phyloP scores from a whole-genome alignment of 2,329 filamentous ascomycete species.

The Neophaeococcomyces mojaviensis region DNA sequence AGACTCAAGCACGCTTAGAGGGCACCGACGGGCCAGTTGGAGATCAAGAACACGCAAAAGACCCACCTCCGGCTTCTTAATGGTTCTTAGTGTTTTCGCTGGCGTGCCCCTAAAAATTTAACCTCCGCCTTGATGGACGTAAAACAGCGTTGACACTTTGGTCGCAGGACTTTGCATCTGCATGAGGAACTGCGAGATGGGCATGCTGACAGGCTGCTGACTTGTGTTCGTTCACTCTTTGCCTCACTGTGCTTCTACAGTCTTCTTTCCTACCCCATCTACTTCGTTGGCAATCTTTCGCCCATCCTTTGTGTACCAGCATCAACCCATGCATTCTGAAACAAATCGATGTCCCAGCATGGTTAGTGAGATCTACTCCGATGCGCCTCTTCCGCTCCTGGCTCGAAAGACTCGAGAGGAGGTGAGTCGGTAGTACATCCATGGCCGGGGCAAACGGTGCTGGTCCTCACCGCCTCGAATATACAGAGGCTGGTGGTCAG shows the following conservation, averaged over 20 bases:
- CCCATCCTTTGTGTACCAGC: not conserved
- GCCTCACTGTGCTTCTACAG: no score
- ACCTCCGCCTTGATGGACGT: not conserved
- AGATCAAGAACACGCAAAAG: not conserved
- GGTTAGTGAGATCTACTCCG: constrained; percentile 6
- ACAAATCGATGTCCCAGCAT: not conserved
- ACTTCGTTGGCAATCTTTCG: no score
- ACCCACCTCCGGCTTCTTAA: not conserved
- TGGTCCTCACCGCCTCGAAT: not conserved
- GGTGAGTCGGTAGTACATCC: not conserved
- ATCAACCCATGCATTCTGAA: not conserved
- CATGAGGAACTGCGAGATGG: not conserved
- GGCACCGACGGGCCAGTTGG: not conserved
- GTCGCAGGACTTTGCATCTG: not conserved
- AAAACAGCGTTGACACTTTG: not conserved
- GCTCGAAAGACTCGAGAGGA: not conserved
- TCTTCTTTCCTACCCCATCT: no score
- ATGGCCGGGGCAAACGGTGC: not conserved
- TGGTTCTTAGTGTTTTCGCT: not conserved
- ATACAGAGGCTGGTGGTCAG: not conserved
- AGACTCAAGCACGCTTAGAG: not conserved
- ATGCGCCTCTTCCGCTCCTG: constrained; percentile 5
- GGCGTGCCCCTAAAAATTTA: constrained; percentile 5
- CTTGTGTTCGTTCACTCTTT: no score
- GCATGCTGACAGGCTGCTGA: no score